Base-by-base conservation (phyloP, 106 monocot genomes). In the Platanthera zijinensis region DNA sequence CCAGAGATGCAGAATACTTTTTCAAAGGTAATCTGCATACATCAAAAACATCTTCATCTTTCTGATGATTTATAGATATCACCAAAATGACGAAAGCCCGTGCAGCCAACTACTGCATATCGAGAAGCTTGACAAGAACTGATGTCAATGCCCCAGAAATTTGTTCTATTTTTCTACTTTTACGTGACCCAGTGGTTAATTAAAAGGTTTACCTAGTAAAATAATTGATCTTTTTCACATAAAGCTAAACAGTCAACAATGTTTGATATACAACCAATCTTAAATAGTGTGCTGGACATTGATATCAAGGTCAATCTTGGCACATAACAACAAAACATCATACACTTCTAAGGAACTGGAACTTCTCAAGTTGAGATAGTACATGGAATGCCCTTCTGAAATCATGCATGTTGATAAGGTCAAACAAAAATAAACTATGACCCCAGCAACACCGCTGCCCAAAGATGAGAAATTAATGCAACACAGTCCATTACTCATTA, bases 41-140 rank as follows among this genome's bases (percentile, higher is more conserved):
- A 75, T 97, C 91, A 82, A 97, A 97, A 39, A 97, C 89, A 14
- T 89, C 89, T 74, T 91, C 94, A 57, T 94, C 91, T 66, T 61
- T 81, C 69, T 89, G 86, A 21, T 71, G 76, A 57, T 84, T 69
- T 13, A 97, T 78, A 48, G 97, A 97, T 57, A 76, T 91, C 30
- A 91, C 66, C 79, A 94, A 97, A 61, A 89, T 91, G 17, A 86
- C 68, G 76, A 97, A 93, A 48, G 97, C 85, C 70, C 85, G 85
- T 83, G 90, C 83, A 48, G 88, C 97, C 64, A 93, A 49, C 54
- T 83, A 79, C 72, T 89, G 90, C 80, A 97, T 72, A 71, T 88
- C 80, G 5, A 91, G 91, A 81, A 84, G 88, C 79, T 97, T 86
- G 8, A 94, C 97, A 12, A 97, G 78, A 32, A 91, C 74, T 56